Conservation (phyloP, 345 rosid genomes). For the Boechera divaricarpa region DNA sequence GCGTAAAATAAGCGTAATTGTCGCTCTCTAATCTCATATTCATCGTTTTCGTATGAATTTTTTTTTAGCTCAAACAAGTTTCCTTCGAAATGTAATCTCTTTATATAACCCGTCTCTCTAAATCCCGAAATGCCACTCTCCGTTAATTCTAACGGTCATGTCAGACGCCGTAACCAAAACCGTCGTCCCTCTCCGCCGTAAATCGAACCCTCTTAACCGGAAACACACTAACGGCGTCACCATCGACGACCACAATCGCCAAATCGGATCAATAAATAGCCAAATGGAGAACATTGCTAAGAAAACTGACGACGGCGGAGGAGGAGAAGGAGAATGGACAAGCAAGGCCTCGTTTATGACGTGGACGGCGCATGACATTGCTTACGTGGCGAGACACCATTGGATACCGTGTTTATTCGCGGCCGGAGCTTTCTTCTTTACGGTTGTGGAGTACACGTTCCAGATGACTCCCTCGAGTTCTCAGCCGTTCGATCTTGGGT, state of each 20-base stretch:
- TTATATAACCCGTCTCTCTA: conserved; percentile 30
- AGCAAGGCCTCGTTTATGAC: conserved; percentile 59
- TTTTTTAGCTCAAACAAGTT: conserved; percentile 30
- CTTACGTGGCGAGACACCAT: conserved; percentile 62
- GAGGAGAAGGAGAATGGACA: background rate
- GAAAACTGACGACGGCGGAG: conserved; percentile 34
- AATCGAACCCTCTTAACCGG: conserved; percentile 30
- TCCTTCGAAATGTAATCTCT: conserved; percentile 19
- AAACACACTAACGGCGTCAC: conserved; percentile 18
- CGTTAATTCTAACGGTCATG: conserved; percentile 41
- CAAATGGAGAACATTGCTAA: conserved; percentile 24
- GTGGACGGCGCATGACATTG: conserved; percentile 63
- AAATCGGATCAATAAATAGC: background rate
- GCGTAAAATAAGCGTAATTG: conserved; percentile 37
- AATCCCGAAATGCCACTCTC: conserved; percentile 31
- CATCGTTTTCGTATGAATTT: conserved; percentile 40
- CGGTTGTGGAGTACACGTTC: conserved; percentile 91
- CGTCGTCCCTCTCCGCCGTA: conserved; percentile 43
- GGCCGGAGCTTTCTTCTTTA: conserved; percentile 69
- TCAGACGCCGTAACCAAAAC: conserved; percentile 29
- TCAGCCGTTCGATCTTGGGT: conserved; percentile 88
- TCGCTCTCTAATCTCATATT: conserved; percentile 37
- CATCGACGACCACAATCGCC: background rate
- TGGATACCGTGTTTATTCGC: conserved; percentile 75
- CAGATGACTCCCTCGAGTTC: conserved; percentile 75